Evolutionary conservation across 768 basidiomycete species (phyloP).

Genomic region (Serpula lacrymans): DNA sequence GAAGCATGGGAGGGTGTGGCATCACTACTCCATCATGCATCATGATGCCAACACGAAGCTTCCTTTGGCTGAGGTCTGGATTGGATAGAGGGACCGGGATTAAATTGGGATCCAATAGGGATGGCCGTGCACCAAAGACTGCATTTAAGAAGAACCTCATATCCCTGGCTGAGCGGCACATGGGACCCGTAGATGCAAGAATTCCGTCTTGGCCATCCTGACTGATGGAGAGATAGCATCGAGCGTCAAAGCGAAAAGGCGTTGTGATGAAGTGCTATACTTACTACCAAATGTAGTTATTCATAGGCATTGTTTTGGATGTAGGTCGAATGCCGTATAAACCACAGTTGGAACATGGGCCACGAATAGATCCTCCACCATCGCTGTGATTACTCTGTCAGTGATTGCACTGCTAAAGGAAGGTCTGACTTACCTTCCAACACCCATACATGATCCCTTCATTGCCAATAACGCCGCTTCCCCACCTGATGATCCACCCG

Average conservation of each 20-base stretch:
- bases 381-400: constrained; percentile 1
- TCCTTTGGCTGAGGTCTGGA: constrained; percentile 13
- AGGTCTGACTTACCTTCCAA: constrained; percentile 28
- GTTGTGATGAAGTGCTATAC: not conserved
- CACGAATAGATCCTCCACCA: constrained; percentile 25
- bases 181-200: constrained; percentile 15
- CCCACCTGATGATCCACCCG: constrained; percentile 45
- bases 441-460: constrained; percentile 34
- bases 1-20: constrained; percentile 32
- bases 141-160: constrained; percentile 17
- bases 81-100: constrained; percentile 21
- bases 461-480: constrained; percentile 41
- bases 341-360: constrained; percentile 27
- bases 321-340: constrained; percentile 34
- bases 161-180: constrained; percentile 25
- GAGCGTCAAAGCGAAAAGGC: too few relatives aligned
- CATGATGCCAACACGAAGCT: constrained; percentile 27
- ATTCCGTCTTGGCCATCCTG: constrained; percentile 8
- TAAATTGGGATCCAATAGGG: constrained; percentile 29
- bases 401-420: not conserved
- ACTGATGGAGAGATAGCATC: not conserved
- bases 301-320: constrained; percentile 26
- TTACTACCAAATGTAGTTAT: not conserved
- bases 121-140: constrained; percentile 31
- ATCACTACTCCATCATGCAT: constrained; percentile 29